Conservation (phyloP, 2,329 filamentous ascomycete species). For the Talaromyces piceae region DNA sequence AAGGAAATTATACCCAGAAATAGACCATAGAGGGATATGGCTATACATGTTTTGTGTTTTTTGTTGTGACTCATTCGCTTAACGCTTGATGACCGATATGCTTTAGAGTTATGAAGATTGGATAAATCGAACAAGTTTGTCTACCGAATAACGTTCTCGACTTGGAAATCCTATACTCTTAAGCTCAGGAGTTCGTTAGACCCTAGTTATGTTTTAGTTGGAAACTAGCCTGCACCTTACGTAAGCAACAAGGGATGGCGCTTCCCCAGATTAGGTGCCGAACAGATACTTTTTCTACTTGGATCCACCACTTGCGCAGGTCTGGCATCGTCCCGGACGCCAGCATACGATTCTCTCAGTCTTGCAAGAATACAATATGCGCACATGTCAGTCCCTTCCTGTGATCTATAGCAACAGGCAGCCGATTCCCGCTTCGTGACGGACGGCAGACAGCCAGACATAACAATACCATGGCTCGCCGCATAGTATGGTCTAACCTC, state of each 20-base stretch:
- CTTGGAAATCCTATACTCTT: too few relatives aligned
- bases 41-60: background rate
- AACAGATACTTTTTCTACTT: background rate
- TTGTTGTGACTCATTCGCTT: too few relatives aligned
- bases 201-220: too few relatives aligned
- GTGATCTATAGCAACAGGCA: slow-evolving; percentile 5
- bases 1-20: background rate
- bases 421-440: slow-evolving; percentile 4
- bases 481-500: slow-evolving; percentile 27
- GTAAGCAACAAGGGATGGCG: background rate
- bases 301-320: background rate
- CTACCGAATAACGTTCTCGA: too few relatives aligned
- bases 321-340: background rate
- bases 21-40: background rate
- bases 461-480: too few relatives aligned
- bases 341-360: background rate
- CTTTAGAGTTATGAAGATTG: background rate
- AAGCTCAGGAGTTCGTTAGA: too few relatives aligned
- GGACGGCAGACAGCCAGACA: slow-evolving; percentile 12
- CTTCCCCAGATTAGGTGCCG: background rate
- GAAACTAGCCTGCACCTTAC: too few relatives aligned
- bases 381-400: slow-evolving; percentile 3
- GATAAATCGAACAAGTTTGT: too few relatives aligned
- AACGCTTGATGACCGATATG: background rate
- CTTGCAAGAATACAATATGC: slow-evolving; percentile 8